These are phyloP conservation scores for Pseudognaphalium luteoalbum DNA, from an alignment of 129 eudicot species.

Conservation along the genomic window DNA sequence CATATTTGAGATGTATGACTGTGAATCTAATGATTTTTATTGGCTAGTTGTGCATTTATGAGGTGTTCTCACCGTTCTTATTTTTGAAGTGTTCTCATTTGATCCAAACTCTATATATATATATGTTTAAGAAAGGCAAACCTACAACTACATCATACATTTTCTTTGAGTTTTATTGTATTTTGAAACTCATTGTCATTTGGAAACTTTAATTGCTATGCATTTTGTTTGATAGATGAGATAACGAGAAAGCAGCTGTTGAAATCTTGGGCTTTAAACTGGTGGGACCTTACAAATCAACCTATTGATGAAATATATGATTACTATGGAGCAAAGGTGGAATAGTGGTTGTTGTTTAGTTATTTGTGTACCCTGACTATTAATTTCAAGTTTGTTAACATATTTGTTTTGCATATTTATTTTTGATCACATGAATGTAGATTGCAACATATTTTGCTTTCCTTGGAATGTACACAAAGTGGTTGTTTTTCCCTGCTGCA, in stretches of 20 bases:
- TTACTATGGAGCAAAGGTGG: slow-evolving; percentile 86
- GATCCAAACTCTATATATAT: too few species aligned
- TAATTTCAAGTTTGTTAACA: not conserved
- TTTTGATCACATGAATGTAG: slow-evolving; percentile 36
- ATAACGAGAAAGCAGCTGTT: slow-evolving; percentile 67
- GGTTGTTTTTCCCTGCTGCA: slow-evolving; percentile 84
- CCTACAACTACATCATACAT: too few species aligned
- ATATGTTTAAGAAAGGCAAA: too few species aligned
- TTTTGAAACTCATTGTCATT: not conserved
- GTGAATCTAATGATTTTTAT: too few species aligned
- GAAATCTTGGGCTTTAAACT: slow-evolving; percentile 87
- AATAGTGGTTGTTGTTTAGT: slow-evolving; percentile 6
- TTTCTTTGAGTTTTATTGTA: too few species aligned
- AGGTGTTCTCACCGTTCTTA: too few species aligned
- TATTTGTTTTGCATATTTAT: not conserved
- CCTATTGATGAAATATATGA: slow-evolving; percentile 86
- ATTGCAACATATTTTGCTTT: slow-evolving; percentile 89
- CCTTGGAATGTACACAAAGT: slow-evolving; percentile 90
- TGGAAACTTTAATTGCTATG: not conserved
- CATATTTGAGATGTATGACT: too few species aligned
- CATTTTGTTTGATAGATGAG: slow-evolving; percentile 55
- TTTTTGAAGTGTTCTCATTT: too few species aligned
- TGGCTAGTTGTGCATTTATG: too few species aligned
- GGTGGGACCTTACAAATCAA: slow-evolving; percentile 75
- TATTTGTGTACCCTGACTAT: not conserved